phyloP scores from a whole-genome alignment of 2,329 filamentous ascomycete genomes.

The Salinomyces thailandicus region DNA sequence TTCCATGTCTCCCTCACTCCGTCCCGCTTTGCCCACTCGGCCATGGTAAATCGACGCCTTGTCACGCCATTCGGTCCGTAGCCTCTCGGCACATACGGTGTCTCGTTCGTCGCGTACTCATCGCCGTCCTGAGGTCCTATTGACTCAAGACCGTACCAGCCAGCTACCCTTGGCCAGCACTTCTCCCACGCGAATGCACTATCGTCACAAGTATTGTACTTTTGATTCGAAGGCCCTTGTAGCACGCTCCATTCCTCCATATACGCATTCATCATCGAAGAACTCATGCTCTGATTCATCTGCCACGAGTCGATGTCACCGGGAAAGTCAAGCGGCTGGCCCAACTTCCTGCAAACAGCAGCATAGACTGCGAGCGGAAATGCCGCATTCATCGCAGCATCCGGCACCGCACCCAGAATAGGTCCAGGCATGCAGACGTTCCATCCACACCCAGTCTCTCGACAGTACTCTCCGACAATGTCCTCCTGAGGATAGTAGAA shows the following conservation, averaged over 20 bases:
- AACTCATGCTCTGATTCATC: slow-evolving; percentile 31
- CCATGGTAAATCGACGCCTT: slow-evolving; percentile 16
- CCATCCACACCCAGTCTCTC: slow-evolving; percentile 30
- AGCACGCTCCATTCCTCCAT: slow-evolving; percentile 43
- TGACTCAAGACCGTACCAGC: slow-evolving; percentile 33
- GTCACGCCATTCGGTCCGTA: slow-evolving; percentile 21
- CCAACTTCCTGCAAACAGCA: slow-evolving; percentile 33
- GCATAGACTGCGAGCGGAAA: slow-evolving; percentile 43
- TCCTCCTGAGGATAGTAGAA: slow-evolving; percentile 50
- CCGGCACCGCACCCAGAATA: slow-evolving; percentile 41
- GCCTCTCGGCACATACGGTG: slow-evolving; percentile 17
- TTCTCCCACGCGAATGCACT: slow-evolving; percentile 39
- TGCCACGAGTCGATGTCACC: slow-evolving; percentile 39
- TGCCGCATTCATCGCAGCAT: slow-evolving; percentile 42
- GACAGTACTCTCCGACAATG: slow-evolving; percentile 34
- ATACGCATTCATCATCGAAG: slow-evolving; percentile 39
- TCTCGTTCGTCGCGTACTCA: slow-evolving; percentile 16
- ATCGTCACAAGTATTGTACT: slow-evolving; percentile 42
- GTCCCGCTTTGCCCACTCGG: slow-evolving; percentile 37
- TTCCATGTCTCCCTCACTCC: slow-evolving; percentile 39
- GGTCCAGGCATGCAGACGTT: slow-evolving; percentile 39
- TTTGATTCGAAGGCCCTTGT: slow-evolving; percentile 31
- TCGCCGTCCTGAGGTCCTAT: slow-evolving; percentile 18
- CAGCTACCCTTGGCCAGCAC: slow-evolving; percentile 40
- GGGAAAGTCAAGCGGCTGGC: slow-evolving; percentile 35